Evolutionary conservation across 768 basidiomycete genomes (phyloP).

Genomic region (Cystobasidium tubakii): DNA sequence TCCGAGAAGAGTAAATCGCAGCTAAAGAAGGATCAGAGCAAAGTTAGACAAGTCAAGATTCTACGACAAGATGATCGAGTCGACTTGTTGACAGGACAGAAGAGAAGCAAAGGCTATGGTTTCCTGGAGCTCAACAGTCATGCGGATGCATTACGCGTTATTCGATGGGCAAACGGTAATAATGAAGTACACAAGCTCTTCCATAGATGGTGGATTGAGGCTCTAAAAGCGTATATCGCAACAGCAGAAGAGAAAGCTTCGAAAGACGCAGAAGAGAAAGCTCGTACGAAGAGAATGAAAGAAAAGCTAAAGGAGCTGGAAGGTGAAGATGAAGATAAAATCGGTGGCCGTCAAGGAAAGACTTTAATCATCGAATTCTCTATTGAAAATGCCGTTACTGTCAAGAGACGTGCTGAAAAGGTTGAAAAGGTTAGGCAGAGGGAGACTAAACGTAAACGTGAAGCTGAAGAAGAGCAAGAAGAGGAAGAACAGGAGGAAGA

Average conservation of each 20-base stretch:
- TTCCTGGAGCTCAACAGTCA: conserved; percentile 86
- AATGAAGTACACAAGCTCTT: conserved; percentile 61
- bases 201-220: conserved; percentile 78
- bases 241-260: conserved; percentile 41
- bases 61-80: conserved; percentile 82
- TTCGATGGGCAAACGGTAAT: conserved; percentile 94
- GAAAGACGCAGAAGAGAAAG: conserved; percentile 51
- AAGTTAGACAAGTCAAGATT: conserved; percentile 85
- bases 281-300: conserved; percentile 48
- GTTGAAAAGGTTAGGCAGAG: conserved; percentile 36
- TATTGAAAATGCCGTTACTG: conserved; percentile 43
- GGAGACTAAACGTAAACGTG: conserved; percentile 22
- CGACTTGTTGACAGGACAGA: conserved; percentile 77
- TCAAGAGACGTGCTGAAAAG: conserved; percentile 44
- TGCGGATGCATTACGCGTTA: conserved; percentile 78
- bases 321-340: conserved; percentile 53
- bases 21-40: conserved; percentile 50
- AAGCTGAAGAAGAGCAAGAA: conserved; percentile 15
- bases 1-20: conserved; percentile 39
- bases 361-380: conserved; percentile 88
- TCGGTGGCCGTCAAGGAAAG: conserved; percentile 52
- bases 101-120: conserved; percentile 86
- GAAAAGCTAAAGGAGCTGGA: conserved; percentile 48
- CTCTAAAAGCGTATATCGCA: conserved; percentile 53
- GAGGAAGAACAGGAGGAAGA: neutral